Conservation (phyloP, 345 rosid species). For the Hirschfeldia incana region DNA sequence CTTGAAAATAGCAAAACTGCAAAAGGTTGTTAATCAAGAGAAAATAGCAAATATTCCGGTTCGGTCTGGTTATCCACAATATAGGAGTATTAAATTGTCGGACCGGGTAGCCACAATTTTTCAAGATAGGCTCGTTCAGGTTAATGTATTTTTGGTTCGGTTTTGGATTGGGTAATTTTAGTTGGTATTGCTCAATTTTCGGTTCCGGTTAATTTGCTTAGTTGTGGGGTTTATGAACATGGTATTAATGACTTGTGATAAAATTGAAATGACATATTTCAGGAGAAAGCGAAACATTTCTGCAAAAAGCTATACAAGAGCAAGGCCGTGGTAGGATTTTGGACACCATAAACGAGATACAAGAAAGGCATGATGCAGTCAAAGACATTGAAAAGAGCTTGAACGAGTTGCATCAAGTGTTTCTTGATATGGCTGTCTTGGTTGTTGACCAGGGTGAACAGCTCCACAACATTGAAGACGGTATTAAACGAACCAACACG, state of each 20-base stretch:
- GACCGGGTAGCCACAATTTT: not conserved
- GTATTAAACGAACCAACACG: conserved; percentile 64
- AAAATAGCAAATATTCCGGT: not conserved
- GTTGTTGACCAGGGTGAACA: conserved; percentile 69
- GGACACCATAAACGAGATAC: conserved; percentile 77
- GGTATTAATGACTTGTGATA: not conserved
- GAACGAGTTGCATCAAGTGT: conserved; percentile 82
- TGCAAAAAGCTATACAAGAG: conserved; percentile 85
- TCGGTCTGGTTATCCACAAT: not conserved
- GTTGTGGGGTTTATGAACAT: not conserved
- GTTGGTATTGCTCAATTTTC: too few relatives aligned
- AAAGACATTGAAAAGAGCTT: conserved; percentile 77
- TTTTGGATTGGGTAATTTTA: too few relatives aligned
- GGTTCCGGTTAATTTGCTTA: not conserved
- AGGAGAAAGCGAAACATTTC: conserved; percentile 88
- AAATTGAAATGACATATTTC: conserved; percentile 7
- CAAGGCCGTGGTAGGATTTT: conserved; percentile 79
- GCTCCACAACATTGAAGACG: conserved; percentile 67
- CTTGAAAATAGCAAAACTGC: conserved; percentile 18
- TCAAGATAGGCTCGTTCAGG: not conserved
- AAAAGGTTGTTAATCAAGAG: not conserved
- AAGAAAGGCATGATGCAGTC: conserved; percentile 84
- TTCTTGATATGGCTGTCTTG: conserved; percentile 75
- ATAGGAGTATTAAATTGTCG: too few relatives aligned
- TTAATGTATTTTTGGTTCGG: not conserved